Conservation (phyloP, 2,329 filamentous ascomycete species). For the Spiromastix sp. region DNA sequence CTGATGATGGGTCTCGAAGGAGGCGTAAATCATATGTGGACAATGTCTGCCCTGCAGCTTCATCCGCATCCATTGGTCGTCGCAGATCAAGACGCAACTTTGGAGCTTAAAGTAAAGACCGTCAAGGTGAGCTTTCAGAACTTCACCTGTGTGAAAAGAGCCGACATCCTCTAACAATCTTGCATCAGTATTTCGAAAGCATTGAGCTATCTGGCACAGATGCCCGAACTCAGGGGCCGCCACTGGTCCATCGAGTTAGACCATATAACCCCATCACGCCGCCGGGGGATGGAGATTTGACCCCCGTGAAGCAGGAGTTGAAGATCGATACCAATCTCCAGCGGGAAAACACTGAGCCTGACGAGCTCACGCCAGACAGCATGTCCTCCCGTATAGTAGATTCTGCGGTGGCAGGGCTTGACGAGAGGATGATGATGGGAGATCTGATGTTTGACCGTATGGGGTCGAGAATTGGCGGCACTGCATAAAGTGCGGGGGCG, state of each 20-base stretch:
- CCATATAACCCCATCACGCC: constrained; percentile 17
- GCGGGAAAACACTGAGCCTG: constrained; percentile 27
- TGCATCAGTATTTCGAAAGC: constrained; percentile 56
- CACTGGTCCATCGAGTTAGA: constrained; percentile 30
- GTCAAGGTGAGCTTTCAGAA: constrained; percentile 37
- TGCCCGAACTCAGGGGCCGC: constrained; percentile 32
- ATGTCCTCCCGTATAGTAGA: constrained; percentile 39
- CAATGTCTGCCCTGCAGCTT: constrained; percentile 67
- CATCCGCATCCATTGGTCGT: constrained; percentile 75
- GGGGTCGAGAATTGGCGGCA: constrained; percentile 29
- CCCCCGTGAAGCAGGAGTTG: constrained; percentile 26
- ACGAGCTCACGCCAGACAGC: constrained; percentile 37
- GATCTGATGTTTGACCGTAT: constrained; percentile 35
- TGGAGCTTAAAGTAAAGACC: constrained; percentile 64
- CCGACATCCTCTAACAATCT: not conserved
- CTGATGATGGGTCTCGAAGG: constrained; percentile 72
- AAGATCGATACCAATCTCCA: constrained; percentile 33
- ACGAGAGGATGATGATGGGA: constrained; percentile 23
- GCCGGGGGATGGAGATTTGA: constrained; percentile 18
- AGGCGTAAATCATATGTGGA: constrained; percentile 86
- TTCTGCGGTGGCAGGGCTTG: constrained; percentile 33
- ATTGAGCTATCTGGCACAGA: constrained; percentile 54
- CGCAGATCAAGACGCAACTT: constrained; percentile 68
- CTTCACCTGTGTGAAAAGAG: not conserved
- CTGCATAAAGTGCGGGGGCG: no score